Conservation (phyloP, 2,329 filamentous ascomycete species). For the Endoconidiophora polonica region DNA sequence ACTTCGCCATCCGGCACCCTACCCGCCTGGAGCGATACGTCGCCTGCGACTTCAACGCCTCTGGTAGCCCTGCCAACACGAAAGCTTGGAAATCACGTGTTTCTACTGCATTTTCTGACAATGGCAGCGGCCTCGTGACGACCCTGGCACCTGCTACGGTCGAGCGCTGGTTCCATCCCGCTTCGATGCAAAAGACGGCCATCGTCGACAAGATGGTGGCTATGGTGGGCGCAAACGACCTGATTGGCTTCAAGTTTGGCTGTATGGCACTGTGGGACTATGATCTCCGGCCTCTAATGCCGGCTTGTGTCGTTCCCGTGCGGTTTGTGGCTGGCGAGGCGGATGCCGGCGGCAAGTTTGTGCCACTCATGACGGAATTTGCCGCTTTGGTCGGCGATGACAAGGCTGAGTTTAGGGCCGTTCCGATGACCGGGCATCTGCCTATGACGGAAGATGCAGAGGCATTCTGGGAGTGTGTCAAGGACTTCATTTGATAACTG, state of each 20-base stretch:
- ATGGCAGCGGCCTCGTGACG: constrained; percentile 40
- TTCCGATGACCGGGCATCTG: constrained; percentile 60
- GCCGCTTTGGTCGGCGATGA: constrained; percentile 36
- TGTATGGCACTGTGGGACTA: constrained; percentile 59
- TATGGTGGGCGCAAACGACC: constrained; percentile 52
- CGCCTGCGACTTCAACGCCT: constrained; percentile 63
- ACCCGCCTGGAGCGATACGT: constrained; percentile 43
- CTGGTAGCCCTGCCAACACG: constrained; percentile 56
- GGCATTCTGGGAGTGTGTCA: constrained; percentile 48
- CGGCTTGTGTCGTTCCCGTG: constrained; percentile 36
- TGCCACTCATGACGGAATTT: constrained; percentile 67
- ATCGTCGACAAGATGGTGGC: constrained; percentile 40
- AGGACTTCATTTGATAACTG: constrained; percentile 33
- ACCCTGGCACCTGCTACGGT: constrained; percentile 56
- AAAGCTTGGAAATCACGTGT: constrained; percentile 68
- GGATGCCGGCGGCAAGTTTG: constrained; percentile 54
- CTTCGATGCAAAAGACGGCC: constrained; percentile 26
- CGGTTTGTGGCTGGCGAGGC: constrained; percentile 56
- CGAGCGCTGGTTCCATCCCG: constrained; percentile 60
- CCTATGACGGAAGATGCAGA: constrained; percentile 66
- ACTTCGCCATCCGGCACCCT: constrained; percentile 52
- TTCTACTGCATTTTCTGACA: constrained; percentile 41
- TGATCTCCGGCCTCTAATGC: constrained; percentile 43
- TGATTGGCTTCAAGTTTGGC: constrained; percentile 51
- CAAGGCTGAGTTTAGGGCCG: constrained; percentile 42